Evolutionary conservation across 1,139 yeast genomes (phyloP), one percentile per base, ranked within the genome.

Genomic region (Yamadazyma epiphylla): DNA sequence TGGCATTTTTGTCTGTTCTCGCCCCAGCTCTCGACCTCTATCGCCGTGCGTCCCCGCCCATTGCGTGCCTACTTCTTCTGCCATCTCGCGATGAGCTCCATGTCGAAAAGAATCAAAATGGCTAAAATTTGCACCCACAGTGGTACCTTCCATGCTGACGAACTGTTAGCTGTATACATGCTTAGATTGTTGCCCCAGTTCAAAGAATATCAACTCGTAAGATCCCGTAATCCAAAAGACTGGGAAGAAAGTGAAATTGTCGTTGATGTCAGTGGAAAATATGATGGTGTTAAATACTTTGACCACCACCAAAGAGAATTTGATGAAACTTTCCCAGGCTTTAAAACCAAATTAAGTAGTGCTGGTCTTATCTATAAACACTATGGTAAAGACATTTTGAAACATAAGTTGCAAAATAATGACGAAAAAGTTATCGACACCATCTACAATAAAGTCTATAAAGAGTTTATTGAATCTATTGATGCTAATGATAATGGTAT

Each of bases 401-500:
- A 65, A 28, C 59, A 64, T 30, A 64, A 60, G 22, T 56, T 64
- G 40, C 46, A 51, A 16, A 53, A 62, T 10, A 51, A 58, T 9
- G 59, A 65, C 23, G 58, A 64, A 19, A 28, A 27, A 6, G 50
- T 63, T 26, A 59, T 85, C 24, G 83, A 80, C 15, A 58, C 78
- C 26, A 62, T 91, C 35, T 86, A 82, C 56, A 70, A 70, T 31
- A 84, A 84, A 55, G 67, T 89, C 11, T 91, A 91, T 65, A 74
- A 76, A 41, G 94, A 84, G 42, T 88, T 91, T 49, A 67, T 91
- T 38, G 98, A 89, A 56, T 80, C 95, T 14, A 71, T 91, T 31
- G 99, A 91, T 61, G 98, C 97, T 34, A 87, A 88, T 51, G 99
- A 91, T 55, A 91, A 91, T 51, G 99, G 99, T 48, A 77, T 91